Percentiles rank a stretch among this genome's conserved stretches.
Conservation (phyloP, 345 rosid genomes). For the Eutrema heterophyllum region DNA sequence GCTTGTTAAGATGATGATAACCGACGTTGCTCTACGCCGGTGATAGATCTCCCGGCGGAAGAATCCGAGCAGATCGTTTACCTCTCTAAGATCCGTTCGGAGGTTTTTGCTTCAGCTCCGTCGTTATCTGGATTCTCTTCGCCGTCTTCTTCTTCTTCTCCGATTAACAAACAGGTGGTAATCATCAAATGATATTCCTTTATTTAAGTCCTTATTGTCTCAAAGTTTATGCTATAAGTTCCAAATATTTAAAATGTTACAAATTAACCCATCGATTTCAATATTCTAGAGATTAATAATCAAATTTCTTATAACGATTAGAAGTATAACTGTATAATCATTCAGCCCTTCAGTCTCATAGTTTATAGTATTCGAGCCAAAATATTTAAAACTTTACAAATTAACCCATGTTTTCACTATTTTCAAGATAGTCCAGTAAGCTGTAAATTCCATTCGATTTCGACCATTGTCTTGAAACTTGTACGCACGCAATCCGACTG, state of each 20-base stretch:
- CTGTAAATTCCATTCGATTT: neutral
- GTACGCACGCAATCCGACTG: no score
- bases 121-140: constrained; percentile 41
- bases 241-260: neutral
- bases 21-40: neutral
- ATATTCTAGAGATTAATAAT: neutral
- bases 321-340: no score
- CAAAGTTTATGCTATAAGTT: neutral
- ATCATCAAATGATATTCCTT: neutral
- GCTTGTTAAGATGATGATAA: constrained; percentile 17
- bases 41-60: constrained; percentile 4
- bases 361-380: neutral
- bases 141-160: constrained; percentile 33
- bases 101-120: constrained; percentile 39
- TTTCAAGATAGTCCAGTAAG: neutral
- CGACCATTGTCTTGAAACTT: no score
- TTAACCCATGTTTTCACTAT: neutral
- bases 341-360: neutral
- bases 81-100: constrained; percentile 39
- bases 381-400: neutral
- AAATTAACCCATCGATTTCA: constrained; percentile 2
- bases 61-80: constrained; percentile 14
- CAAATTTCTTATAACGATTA: neutral
- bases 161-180: constrained; percentile 41
- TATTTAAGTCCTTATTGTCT: neutral